Evolutionary conservation across 1,284 basidiomycete genomes (phyloP).

Genomic region (Austroboletus novae-zelandiae): DNA sequence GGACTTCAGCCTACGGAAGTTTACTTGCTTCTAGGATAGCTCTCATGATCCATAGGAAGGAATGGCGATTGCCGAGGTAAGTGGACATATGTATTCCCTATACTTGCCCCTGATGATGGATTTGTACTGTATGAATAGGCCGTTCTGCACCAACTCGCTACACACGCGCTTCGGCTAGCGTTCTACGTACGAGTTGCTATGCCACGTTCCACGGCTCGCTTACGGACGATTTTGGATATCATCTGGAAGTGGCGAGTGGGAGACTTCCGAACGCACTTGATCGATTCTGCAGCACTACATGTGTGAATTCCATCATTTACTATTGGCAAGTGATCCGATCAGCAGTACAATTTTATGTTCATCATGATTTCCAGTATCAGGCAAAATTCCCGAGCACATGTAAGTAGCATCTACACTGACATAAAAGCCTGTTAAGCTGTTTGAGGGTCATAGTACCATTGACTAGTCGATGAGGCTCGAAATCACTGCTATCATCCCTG

Average conservation of each 20-base stretch:
- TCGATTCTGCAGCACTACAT: no score
- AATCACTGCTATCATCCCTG: no score
- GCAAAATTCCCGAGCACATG: no score
- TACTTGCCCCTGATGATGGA: constrained; percentile 6
- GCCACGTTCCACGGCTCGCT: constrained; percentile 87
- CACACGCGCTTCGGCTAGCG: constrained; percentile 82
- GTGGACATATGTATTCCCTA: constrained; percentile 23
- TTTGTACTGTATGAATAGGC: constrained; percentile 44
- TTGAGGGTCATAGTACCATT: no score
- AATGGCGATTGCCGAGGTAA: constrained; percentile 89
- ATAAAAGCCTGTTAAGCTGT: no score
- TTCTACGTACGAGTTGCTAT: constrained; percentile 53
- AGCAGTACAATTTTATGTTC: no score
- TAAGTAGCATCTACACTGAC: no score
- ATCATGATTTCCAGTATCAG: no score
- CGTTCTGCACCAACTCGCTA: constrained; percentile 90
- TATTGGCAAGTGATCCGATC: no score
- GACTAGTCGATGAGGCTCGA: no score
- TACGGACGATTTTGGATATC: constrained; percentile 85
- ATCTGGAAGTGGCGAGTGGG: constrained; percentile 44
- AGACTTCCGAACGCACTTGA: no score
- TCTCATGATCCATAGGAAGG: constrained; percentile 62
- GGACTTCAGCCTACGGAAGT: constrained; percentile 80
- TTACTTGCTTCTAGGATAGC: background rate
- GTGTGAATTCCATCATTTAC: no score